Evolutionary conservation across 352 stramenopile species (phyloP), one percentile per base, ranked within the genome.

Genomic region (Phytophthora pini): DNA sequence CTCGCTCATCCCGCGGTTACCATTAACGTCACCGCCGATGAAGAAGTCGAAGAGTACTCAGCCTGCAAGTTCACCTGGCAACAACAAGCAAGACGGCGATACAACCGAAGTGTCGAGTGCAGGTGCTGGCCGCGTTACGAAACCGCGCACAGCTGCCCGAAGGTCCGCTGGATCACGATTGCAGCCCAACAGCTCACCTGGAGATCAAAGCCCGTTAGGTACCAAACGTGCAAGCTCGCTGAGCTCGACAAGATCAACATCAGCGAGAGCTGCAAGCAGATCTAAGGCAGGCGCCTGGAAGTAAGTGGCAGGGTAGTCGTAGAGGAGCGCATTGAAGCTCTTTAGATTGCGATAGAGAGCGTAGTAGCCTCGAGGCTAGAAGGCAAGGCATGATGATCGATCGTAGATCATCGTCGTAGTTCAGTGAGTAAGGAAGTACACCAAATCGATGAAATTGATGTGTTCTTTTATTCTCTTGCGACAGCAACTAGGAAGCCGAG

Each of bases 1-100:
- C 13, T 84, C 84, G 3, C 77, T 94, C 11, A 92, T 94, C 38
- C 86, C 86, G n/a, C 77, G 86, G 4, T 22, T 88, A 8, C 70
- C 65, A 12, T 53, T 69, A 38, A 68, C 74, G 7, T 80, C 74
- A 2, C 64, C 72, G 8, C 75, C 72, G 2, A 79, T 79, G 72
- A 83, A 83, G 34, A 83, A 80, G 46, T 68, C 75, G 6, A 78
- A 79, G 41, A 84, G 61, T 27, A 68, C 65, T 44, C 62, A 64
- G 0, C 55, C 55, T 54, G 27, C 29, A 11, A 62, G 41, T 32
- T 49, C 53, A 29, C 44, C 48, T 5, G 50, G 70, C 27, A 72
- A 72, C 29, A 80, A 82, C 17, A 68, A 76, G 51, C 65, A 62
- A 27, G 68, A 79, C 24, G 39, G 13, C 26, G 66, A 89, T 61